These are phyloP conservation scores for Oryza meridionalis DNA, from an alignment of 176 grass and related monocot species.

Conservation along the genomic window DNA sequence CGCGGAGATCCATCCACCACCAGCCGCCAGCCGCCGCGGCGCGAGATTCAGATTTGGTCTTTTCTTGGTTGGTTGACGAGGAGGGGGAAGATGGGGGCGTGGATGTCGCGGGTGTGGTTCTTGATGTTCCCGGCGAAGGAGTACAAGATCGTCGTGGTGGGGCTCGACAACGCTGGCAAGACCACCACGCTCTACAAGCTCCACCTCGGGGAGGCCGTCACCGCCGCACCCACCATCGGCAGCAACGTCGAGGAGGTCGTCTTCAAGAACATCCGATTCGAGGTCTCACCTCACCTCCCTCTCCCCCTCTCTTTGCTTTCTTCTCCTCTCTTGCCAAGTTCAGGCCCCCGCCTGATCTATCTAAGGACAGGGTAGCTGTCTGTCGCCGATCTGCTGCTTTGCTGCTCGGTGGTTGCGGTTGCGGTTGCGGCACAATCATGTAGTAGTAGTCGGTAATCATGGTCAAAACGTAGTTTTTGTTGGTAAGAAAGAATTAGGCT, in stretches of 20 bases:
- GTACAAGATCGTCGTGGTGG: conserved; percentile 99
- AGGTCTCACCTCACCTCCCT: conserved; percentile 49
- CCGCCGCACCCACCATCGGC: conserved; percentile 88
- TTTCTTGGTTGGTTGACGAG: too few species aligned
- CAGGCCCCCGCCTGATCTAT: neutral
- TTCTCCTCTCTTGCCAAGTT: neutral
- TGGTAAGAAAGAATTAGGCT: conserved; percentile 30
- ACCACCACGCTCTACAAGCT: conserved; percentile 98
- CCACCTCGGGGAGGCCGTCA: conserved; percentile 95
- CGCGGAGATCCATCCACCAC: neutral
- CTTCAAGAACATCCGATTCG: conserved; percentile 97
- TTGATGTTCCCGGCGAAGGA: conserved; percentile 90
- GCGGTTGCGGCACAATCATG: too few species aligned
- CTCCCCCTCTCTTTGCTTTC: neutral
- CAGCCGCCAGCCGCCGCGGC: conserved; percentile 5
- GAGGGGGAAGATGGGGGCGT: conserved; percentile 61
- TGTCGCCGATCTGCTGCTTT: neutral
- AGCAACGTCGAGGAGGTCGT: conserved; percentile 99
- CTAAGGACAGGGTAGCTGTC: neutral
- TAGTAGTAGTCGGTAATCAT: neutral
- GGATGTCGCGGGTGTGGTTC: conserved; percentile 97
- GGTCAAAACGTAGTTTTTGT: neutral
- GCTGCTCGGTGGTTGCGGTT: neutral
- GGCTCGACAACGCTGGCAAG: conserved; percentile 95
- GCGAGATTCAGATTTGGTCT: conserved; percentile 42